Base-by-base conservation (phyloP, 805 yeast genomes). In the Suhomyces sp. region DNA sequence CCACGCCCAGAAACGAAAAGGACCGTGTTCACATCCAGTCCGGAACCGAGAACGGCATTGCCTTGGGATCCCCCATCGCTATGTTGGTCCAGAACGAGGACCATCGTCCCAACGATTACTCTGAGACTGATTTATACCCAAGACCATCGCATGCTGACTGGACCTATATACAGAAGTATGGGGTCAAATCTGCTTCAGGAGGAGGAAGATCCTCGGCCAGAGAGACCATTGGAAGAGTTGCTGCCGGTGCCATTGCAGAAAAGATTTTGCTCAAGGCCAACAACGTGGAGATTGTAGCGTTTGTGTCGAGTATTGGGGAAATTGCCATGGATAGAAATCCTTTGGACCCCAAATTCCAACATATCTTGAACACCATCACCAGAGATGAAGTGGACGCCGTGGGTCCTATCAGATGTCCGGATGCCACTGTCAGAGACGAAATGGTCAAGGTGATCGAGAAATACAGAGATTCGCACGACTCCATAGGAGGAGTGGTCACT, bases 231-330 rank as follows among this genome's bases (percentile, higher is more conserved):
- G 98, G 98, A 39, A 79, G 98, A 63, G 98, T 93, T 35, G 98
- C 98, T 31, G 98, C 97, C 6, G 97, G 97, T 55, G 98, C 96
- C 33, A 81, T 93, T 62, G 98, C 98, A 32, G 98, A 93, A 63
- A 91, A 90, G 66, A 81, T 87, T 46, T 74, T 93, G 54, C 56
- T 66, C 31, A 79, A 83, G 50, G 83, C 85, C 36, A 80, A 83
- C 56, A 76, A 77, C 40, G 93, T 93, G 29, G 98, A 91, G 63
- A 87, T 93, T 52, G 96, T 93, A 31, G 98, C 97, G 0, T 93
- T 93, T 63, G 97, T 91, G 15, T 78, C 93, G n/a, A 83, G 86
- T 41, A 95, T 93, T 44, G 98, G 98, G 28, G 70, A 74, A 18
- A 72, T 85, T 32, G 66, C 82, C 49, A 83, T 93, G 76, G 72